Evolutionary conservation across 2,329 filamentous ascomycete species (phyloP), one percentile per base, ranked within the genome.

Genomic region (Curvularia verruculosa): DNA sequence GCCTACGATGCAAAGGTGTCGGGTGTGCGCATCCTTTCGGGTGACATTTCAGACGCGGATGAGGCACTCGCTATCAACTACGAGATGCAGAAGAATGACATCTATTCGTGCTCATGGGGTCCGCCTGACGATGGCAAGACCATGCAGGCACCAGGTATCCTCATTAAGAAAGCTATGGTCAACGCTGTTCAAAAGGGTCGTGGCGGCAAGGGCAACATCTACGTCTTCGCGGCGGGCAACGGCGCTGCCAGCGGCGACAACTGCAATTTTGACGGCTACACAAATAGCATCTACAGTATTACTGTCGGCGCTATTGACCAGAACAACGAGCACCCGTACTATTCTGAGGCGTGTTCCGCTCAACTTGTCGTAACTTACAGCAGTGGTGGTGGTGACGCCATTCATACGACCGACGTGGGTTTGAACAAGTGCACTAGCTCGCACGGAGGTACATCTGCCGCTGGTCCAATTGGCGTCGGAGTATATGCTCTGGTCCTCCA

Each of bases 191-290:
- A 98, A 73, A 87, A 96, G 57, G 95, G 95, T 40, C 89, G 95
- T 49, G 83, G 81, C 48, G 91, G 92, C 3, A 86, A 88, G 51
- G 95, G 95, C 8, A 96, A 92, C 26, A 90, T 99, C 64, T 99
- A 92, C 71, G 95, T 99, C 52, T 99, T 99, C 77, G 95, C 95
- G 41, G 93, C 94, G 64, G 95, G 95, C 57, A 99, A 99, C 72
- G 95, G 95, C 56, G 96, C 94, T 9, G 82, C 83, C 3, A 86
- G 82, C 63, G 93, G 91, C 45, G 95, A 99, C 76, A 98, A 99
- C 78, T 99, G 95, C 84, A 99, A 99, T 76, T 99, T 99, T 75
- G 95, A 99, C 73, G 95, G 95, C 37, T 99, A 99, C 78, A 99
- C 95, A 58, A 99, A 99, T 81, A 97, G 93, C 74, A 99, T 99